phyloP scores from a whole-genome alignment of 1,284 basidiomycete species.

The Ganoderma sp. region DNA sequence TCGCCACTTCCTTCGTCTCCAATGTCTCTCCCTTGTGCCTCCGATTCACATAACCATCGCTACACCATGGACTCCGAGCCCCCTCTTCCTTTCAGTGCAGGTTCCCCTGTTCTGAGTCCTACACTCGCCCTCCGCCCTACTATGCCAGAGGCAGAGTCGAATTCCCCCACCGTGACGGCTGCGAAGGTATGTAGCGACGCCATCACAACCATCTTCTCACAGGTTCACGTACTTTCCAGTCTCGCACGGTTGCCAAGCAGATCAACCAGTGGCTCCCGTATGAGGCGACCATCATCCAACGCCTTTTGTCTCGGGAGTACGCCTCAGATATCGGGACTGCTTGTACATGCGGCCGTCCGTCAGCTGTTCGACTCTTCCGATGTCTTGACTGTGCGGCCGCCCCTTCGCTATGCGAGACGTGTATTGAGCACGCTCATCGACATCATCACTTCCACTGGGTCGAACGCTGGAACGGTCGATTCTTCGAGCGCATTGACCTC shows the following conservation, averaged over 20 bases:
- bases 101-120: too few relatives aligned
- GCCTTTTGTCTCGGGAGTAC: not conserved
- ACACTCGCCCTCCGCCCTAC: too few relatives aligned
- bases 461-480: not conserved
- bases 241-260: not conserved
- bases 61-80: too few relatives aligned
- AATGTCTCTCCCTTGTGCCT: too few relatives aligned
- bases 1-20: too few relatives aligned
- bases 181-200: not conserved
- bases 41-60: too few relatives aligned
- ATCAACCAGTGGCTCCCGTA: not conserved
- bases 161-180: not conserved
- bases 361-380: not conserved
- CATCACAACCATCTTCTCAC: too few relatives aligned
- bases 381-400: not conserved
- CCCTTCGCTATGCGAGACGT: not conserved
- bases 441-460: not conserved
- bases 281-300: not conserved
- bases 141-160: too few relatives aligned
- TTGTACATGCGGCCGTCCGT: not conserved
- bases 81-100: too few relatives aligned
- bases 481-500: slow-evolving; percentile 1
- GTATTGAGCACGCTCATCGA: not conserved
- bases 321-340: not conserved
- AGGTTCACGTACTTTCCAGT: too few relatives aligned